phyloP scores from a whole-genome alignment of 2,329 filamentous ascomycete species.

The Fusarium burgessii region DNA sequence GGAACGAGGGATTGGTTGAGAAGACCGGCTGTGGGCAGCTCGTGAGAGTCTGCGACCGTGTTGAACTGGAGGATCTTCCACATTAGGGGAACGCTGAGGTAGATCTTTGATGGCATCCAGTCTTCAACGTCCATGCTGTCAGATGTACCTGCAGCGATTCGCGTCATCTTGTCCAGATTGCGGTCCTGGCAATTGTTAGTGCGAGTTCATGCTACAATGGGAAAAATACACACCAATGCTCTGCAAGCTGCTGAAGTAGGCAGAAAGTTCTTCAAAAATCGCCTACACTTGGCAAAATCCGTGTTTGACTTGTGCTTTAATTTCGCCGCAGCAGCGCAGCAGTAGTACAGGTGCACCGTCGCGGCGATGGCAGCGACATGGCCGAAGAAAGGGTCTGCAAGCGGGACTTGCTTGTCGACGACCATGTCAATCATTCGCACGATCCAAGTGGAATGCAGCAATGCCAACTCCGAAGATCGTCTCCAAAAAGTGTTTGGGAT shows the following conservation, averaged over 20 bases:
- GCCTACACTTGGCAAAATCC: constrained; percentile 63
- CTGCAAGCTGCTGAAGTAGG: constrained; percentile 60
- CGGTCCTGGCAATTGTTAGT: constrained; percentile 54
- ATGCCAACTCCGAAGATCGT: constrained; percentile 62
- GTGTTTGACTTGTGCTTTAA: constrained; percentile 64
- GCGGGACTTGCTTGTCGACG: constrained; percentile 60
- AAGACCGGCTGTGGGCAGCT: constrained; percentile 53
- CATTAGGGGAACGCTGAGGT: constrained; percentile 65
- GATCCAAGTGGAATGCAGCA: constrained; percentile 66
- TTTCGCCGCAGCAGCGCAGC: constrained; percentile 61
- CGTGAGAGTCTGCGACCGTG: constrained; percentile 53
- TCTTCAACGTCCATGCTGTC: constrained; percentile 62
- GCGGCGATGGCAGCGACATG: constrained; percentile 64
- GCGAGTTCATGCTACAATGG: too few relatives aligned
- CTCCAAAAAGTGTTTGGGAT: constrained; percentile 68
- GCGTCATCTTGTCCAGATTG: constrained; percentile 61
- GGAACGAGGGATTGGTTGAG: constrained; percentile 58
- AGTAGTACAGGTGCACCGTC: constrained; percentile 66
- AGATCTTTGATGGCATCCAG: constrained; percentile 65
- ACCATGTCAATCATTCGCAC: constrained; percentile 67
- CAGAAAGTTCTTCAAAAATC: constrained; percentile 62
- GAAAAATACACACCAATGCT: constrained; percentile 54
- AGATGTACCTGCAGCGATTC: constrained; percentile 59
- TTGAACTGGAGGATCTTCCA: constrained; percentile 65
- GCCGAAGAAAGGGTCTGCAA: constrained; percentile 65